phyloP scores from a whole-genome alignment of 345 rosid genomes.

The Citrus medica region DNA sequence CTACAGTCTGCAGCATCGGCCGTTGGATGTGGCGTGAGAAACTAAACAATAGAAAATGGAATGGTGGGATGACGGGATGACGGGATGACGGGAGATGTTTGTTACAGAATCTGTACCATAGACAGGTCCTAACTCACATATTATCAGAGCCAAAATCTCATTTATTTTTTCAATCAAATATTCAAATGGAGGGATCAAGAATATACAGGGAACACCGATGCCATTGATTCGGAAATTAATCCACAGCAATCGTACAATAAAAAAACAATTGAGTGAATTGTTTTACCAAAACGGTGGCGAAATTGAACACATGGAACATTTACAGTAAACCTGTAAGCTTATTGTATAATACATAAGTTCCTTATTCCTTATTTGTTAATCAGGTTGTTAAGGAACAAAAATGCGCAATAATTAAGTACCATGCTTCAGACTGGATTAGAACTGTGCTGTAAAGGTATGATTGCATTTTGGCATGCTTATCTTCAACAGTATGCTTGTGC shows the following conservation, averaged over 20 bases:
- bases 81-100: no score
- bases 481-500: background rate
- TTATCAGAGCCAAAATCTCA: background rate
- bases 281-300: background rate
- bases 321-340: constrained; percentile 4
- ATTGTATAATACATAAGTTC: constrained; percentile 1
- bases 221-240: background rate
- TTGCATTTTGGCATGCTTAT: background rate
- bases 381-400: background rate
- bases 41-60: no score
- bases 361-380: background rate
- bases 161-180: no score
- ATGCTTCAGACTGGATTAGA: background rate
- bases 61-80: no score
- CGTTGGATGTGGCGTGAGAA: no score
- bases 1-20: no score
- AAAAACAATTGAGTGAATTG: background rate
- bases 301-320: background rate
- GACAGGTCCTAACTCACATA: no score
- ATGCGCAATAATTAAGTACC: background rate
- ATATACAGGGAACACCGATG: background rate
- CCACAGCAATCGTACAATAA: background rate
- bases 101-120: no score
- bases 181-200: no score
- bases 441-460: background rate